Evolutionary conservation across 495 filamentous ascomycete species (phyloP), one percentile per base, ranked within the genome.

Genomic region (Penicillium pancosmium): DNA sequence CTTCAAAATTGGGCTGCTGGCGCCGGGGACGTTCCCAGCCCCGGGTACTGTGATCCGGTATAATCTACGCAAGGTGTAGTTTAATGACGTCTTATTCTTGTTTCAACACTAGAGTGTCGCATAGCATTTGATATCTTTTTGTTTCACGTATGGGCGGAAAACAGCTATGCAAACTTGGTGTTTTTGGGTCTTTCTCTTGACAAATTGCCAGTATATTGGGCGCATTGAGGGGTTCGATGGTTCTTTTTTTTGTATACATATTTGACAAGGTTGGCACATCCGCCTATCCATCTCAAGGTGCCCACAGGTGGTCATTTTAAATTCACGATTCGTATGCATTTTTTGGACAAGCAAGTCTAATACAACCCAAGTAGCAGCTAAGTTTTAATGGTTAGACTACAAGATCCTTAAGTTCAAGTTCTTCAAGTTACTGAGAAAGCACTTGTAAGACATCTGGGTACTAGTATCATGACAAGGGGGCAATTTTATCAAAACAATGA

Each of bases 1-100:
- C 72, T 96, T 18, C 80, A 84, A 69, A 92, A 88, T 71, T 98
- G 94, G 94, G 82, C 88, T n/a, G 65, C 71, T 15, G 80, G 75
- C 33, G 63, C 61, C 2, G 27, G 27, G 0, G 65, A 64, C 18
- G 56, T 55, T 12, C 67, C 67, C 50, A 78, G 78, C 52, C 84
- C 83, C 2, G 84, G 84, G 41, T 87, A 88, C 68, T 89, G 86
- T 64, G 84, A 88, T 68, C 68, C 71, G 48, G 69, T 67, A 50
- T 73, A 41, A 66, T 41, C 15, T 54, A 41, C 27, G 19, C 16
- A 10, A 1, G 54, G 13, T 16, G 50, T 40, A 47, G 19, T 40
- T 55, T n/a, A 35, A 54, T n/a, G 12, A 36, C 35, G 36, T 64
- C 52, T 56, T n/a, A 40, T 55, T 48, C 38, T 54, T 54, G 3